Base-by-base conservation (phyloP, 768 basidiomycete genomes). In the Lactarius hengduanensis region DNA sequence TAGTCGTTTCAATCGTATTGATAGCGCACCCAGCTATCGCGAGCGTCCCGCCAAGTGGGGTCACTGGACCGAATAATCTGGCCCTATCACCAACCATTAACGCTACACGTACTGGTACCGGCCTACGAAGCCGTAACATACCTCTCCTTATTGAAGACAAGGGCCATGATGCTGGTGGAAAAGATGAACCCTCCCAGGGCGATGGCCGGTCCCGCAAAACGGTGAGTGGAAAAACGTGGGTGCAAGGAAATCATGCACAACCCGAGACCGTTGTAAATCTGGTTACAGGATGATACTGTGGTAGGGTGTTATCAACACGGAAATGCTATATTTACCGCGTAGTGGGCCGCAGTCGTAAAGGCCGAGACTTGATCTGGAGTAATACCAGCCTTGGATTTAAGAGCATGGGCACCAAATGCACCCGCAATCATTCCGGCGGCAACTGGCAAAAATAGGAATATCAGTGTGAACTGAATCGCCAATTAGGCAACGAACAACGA, bases 231-330 rank as follows among this genome's bases (percentile, higher is more conserved):
- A 72, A 90, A 89, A 38, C 81, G 81, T 2, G 81, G 85, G 75
- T 91, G 87, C 73, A 85, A 72, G 1, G 89, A 89, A 13, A 90
- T 72, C 11, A 84, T 74, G 71, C 91, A 75, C 63, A 91, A 76
- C 0, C 81, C 87, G 13, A 92, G 80, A 16, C 90, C 90, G 64
- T 91, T 90, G 72, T 81, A 83, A 47, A 90, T 78, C 89, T 91
- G 54, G 4, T 20, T 28, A 26, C 41, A 54, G 50, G 53, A 40
- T 47, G 22, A 47, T 53, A n/a, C 45, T 5, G 30, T 50, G 54
- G 41, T 40, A 38, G 18, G 22, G 16, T 6, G n/a, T 7, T 18
- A 62, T 36, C 30, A 38, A 38, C 36, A 38, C 36, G 1, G 26
- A 20, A 7, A 43, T 40, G 32, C n/a, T 50, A 28, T 3, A 50